Evolutionary conservation across 179 eudicot genomes (phyloP), one percentile per base, ranked within the genome.

Genomic region (Nepenthes alata): DNA sequence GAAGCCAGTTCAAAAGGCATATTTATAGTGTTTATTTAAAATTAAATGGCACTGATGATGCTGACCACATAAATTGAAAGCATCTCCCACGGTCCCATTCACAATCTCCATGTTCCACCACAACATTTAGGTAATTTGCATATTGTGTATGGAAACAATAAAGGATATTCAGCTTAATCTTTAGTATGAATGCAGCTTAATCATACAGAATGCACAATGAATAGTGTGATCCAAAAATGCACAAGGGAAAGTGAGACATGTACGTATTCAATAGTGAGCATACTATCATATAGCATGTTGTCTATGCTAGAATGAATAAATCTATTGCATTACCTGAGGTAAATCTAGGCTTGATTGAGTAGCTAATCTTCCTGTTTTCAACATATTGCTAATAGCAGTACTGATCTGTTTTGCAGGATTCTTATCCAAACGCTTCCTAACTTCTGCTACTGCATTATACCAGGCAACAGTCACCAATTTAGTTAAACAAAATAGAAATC

Each of bases 361-460:
- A 62, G 60, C 75, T 63, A 89, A 60, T 59, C 85, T 83, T 67
- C 98, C 98, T 15, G 98, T 89, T 77, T 91, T 91, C 75, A 91
- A 69, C 83, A 89, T 65, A 66, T 80, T 89, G 55, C 86, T 96
- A 51, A 91, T 58, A 65, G 89, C 87, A 47, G 65, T 16, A 63
- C 96, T 71, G 60, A 91, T 74, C 63, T 70, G 81, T 62, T 38
- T 71, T 11, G 95, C 47, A 59, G 81, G 59, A 75, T 68, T 84
- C 71, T 81, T 91, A 7, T 72, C 80, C 54, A 91, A 68, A 47
- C 80, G 59, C 77, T 85, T 83, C 82, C 65, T 91, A 63, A 89
- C 76, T 65, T 83, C 69, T 52, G 64, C 70, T 48, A 77, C 90
- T 89, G 89, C 85, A 68, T 64, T 60, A 38, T 60, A 39, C 4